phyloP scores from a whole-genome alignment of 202 grass and related monocot species.

The Saccharum hybrid region DNA sequence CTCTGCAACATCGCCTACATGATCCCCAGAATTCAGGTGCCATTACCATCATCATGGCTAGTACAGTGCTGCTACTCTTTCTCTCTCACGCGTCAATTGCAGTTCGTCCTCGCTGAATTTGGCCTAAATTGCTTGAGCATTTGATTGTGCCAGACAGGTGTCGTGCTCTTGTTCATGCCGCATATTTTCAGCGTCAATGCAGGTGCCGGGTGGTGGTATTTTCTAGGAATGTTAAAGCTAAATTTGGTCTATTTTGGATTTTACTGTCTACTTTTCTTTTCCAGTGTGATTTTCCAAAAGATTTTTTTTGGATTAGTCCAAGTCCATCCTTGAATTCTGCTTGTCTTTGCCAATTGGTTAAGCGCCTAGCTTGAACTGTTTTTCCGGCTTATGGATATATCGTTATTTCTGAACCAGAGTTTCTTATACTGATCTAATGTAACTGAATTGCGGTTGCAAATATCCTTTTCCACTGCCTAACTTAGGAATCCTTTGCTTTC shows the following conservation, averaged over 20 bases:
- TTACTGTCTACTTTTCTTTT: neutral
- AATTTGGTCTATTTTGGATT: slow-evolving; percentile 39
- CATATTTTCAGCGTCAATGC: slow-evolving; percentile 35
- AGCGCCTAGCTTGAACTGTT: too few relatives aligned
- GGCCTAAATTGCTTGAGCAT: neutral
- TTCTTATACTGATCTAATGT: neutral
- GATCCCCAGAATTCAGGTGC: slow-evolving; percentile 77
- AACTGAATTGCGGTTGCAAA: neutral
- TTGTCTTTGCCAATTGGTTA: neutral
- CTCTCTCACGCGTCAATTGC: neutral
- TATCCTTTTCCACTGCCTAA: neutral
- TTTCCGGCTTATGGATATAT: neutral
- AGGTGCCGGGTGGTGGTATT: neutral
- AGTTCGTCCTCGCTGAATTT: neutral
- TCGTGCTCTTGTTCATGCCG: neutral
- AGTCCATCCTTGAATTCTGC: neutral
- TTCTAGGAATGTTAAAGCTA: slow-evolving; percentile 15
- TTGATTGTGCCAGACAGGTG: neutral
- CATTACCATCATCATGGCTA: neutral
- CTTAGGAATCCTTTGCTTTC: slow-evolving; percentile 12
- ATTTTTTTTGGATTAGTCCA: neutral
- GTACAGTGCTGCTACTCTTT: neutral
- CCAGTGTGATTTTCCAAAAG: neutral
- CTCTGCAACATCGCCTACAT: slow-evolving; percentile 83
- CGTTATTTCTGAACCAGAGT: neutral